These are phyloP conservation scores for Achlya hypogyna DNA, from an alignment of 352 stramenopile genomes.

Conservation along the genomic window DNA sequence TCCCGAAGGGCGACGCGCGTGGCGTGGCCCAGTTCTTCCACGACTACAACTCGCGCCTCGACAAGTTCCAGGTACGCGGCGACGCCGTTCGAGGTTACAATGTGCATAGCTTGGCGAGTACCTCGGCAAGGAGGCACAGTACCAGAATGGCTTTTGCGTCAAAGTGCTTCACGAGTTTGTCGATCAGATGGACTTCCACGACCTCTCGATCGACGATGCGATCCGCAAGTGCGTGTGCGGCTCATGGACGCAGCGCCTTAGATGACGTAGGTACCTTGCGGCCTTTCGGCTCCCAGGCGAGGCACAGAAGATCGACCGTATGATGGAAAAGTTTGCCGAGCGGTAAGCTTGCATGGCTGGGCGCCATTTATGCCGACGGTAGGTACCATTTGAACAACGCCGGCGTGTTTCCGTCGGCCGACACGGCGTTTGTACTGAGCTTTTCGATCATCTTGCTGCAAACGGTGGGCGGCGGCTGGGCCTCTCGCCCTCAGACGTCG, in stretches of 20 bases:
- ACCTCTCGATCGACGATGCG: constrained; percentile 93
- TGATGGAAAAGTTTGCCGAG: constrained; percentile 99
- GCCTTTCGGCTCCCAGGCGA: constrained; percentile 98
- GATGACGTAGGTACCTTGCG: constrained; percentile 80
- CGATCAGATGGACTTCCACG: constrained; percentile 93
- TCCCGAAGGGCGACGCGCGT: background rate
- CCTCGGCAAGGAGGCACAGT: constrained; percentile 94
- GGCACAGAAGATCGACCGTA: constrained; percentile 99
- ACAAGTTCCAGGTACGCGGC: constrained; percentile 22
- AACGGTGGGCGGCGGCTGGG: constrained; percentile 23
- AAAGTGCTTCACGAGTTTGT: constrained; percentile 96
- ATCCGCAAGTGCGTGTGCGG: constrained; percentile 71
- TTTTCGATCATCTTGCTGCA: constrained; percentile 89
- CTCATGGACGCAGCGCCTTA: background rate
- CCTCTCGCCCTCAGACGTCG: background rate
- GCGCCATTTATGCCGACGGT: constrained; percentile 50
- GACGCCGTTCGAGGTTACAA: background rate
- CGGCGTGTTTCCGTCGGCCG: constrained; percentile 89
- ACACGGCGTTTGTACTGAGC: constrained; percentile 97
- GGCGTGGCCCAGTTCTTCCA: constrained; percentile 9
- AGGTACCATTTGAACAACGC: constrained; percentile 71
- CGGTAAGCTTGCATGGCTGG: too few relatives aligned
- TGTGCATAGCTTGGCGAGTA: constrained; percentile 91
- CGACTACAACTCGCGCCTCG: constrained; percentile 8
- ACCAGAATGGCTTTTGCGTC: constrained; percentile 87